These are phyloP conservation scores for Aspergillus caelatus DNA, from an alignment of 2,329 filamentous ascomycete genomes.

Conservation along the genomic window DNA sequence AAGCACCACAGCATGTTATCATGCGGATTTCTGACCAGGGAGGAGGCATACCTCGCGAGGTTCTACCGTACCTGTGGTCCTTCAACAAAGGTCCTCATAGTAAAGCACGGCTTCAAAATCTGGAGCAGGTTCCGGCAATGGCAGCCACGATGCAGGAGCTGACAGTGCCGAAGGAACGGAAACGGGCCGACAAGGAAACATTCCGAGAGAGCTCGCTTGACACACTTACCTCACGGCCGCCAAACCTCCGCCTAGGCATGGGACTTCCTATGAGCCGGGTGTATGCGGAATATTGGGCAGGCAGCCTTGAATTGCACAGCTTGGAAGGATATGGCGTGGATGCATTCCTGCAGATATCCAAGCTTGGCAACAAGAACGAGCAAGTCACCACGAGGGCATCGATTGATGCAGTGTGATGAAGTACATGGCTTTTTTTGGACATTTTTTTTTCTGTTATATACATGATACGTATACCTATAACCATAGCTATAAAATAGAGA, in stretches of 20 bases:
- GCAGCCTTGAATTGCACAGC: slow-evolving; percentile 85
- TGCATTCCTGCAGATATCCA: slow-evolving; percentile 93
- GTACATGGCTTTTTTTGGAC: not conserved
- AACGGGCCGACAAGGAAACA: slow-evolving; percentile 34
- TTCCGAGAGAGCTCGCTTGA: slow-evolving; percentile 69
- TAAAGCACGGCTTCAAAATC: slow-evolving; percentile 76
- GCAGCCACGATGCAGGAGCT: slow-evolving; percentile 92
- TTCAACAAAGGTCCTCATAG: slow-evolving; percentile 91
- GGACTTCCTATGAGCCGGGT: slow-evolving; percentile 90
- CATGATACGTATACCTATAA: not conserved
- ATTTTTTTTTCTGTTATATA: not conserved
- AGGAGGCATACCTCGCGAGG: slow-evolving; percentile 82
- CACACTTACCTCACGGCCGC: slow-evolving; percentile 78
- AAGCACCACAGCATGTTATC: slow-evolving; percentile 91
- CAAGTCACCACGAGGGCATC: slow-evolving; percentile 77
- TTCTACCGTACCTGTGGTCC: slow-evolving; percentile 90
- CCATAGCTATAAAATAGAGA: not conserved
- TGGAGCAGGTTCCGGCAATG: slow-evolving; percentile 84
- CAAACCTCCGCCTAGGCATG: slow-evolving; percentile 86
- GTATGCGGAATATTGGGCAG: slow-evolving; percentile 98
- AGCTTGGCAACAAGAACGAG: slow-evolving; percentile 97
- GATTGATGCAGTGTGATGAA: slow-evolving; percentile 71
- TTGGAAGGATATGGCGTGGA: slow-evolving; percentile 95
- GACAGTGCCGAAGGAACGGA: slow-evolving; percentile 47
- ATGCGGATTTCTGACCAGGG: slow-evolving; percentile 95